phyloP scores from a whole-genome alignment of 257 asterid genomes.

The Misopates orontium region DNA sequence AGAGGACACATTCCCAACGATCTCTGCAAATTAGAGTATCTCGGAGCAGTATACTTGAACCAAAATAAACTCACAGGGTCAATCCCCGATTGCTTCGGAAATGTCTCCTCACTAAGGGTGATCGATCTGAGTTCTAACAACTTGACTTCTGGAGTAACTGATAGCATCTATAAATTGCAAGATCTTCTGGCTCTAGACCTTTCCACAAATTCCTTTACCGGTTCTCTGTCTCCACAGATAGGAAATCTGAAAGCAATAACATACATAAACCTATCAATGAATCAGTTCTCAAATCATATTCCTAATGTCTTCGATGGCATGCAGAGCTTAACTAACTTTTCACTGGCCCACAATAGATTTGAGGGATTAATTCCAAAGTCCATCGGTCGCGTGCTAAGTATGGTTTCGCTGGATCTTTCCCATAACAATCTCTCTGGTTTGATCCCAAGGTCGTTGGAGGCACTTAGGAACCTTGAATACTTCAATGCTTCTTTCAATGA shows the following conservation, averaged over 20 bases:
- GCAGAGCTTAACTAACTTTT: constrained; percentile 20
- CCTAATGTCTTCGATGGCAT: constrained; percentile 5
- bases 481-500: constrained; percentile 18
- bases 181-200: constrained; percentile 22
- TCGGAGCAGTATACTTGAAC: constrained; percentile 12
- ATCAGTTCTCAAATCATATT: constrained; percentile 23
- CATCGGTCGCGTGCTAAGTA: constrained; percentile 19
- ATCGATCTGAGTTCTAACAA: constrained; percentile 19
- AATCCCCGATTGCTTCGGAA: constrained; percentile 30
- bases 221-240: constrained; percentile 18
- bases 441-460: too few relatives aligned
- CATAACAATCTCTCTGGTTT: constrained; percentile 25
- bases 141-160: constrained; percentile 17
- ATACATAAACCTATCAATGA: constrained; percentile 19
- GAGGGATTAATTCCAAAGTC: constrained; percentile 30
- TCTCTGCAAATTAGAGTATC: constrained; percentile 25
- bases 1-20: constrained; percentile 9
- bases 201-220: constrained; percentile 30
- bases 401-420: constrained; percentile 29
- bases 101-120: constrained; percentile 8
- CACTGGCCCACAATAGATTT: constrained; percentile 24
- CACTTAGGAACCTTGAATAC: too few relatives aligned
- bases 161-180: constrained; percentile 24
- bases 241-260: constrained; percentile 19
- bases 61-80: constrained; percentile 8